A percentile compares a stretch with the other conserved stretches of the same genome.
Conservation (phyloP, 1,139 yeast species). For the Nakaseomyces sp. region DNA sequence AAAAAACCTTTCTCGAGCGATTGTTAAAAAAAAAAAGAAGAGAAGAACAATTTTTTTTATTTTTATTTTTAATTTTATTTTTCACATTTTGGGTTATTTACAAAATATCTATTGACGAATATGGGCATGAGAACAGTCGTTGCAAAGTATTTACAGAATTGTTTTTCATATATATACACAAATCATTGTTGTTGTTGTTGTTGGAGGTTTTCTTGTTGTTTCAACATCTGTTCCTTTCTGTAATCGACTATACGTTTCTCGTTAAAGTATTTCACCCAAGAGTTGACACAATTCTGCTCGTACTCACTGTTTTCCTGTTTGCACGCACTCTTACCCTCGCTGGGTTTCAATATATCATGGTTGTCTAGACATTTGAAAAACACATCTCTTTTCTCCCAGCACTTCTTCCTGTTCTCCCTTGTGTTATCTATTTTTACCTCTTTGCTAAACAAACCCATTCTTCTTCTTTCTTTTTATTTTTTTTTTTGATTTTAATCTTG, state of each 20-base stretch:
- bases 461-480: not conserved
- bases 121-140: not conserved
- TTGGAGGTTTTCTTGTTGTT: constrained; percentile 37
- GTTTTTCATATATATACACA: too few relatives aligned
- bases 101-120: not conserved
- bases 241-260: constrained; percentile 54
- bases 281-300: constrained; percentile 48
- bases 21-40: too few relatives aligned
- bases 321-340: constrained; percentile 32
- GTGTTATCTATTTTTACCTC: constrained; percentile 25
- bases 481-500: too few relatives aligned
- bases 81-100: too few relatives aligned
- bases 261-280: constrained; percentile 64
- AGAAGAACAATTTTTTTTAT: too few relatives aligned
- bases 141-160: not conserved
- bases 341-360: constrained; percentile 42
- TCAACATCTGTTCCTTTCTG: constrained; percentile 44
- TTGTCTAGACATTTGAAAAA: constrained; percentile 52
- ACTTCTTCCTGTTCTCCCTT: constrained; percentile 45
- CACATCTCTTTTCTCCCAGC: constrained; percentile 62
- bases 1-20: too few relatives aligned
- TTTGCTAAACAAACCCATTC: not conserved
- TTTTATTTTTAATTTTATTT: too few relatives aligned
- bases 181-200: not conserved
- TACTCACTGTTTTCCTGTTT: constrained; percentile 36